Percentiles rank a stretch among this genome's conserved stretches.
Conservation (phyloP, 140 eudicot genomes). For the Stevia rebaudiana region DNA sequence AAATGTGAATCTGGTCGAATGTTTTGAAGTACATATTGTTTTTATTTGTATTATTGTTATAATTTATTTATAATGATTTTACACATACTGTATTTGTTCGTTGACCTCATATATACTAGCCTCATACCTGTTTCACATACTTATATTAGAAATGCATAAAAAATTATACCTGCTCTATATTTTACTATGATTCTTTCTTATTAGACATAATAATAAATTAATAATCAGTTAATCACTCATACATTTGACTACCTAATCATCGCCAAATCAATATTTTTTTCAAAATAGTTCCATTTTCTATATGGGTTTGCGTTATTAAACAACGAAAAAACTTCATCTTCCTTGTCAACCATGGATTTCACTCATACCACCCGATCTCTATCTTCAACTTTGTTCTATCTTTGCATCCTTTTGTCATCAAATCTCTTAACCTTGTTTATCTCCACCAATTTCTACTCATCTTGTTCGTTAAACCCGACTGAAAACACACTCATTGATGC, state of each 20-base stretch:
- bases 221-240: neutral
- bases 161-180: slow-evolving; percentile 13
- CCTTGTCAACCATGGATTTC: slow-evolving; percentile 33
- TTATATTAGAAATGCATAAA: neutral
- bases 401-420: slow-evolving; percentile 51
- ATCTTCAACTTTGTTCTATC: slow-evolving; percentile 21
- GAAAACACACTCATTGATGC: neutral
- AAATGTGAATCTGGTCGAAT: no score
- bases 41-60: no score
- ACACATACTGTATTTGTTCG: neutral
- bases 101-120: slow-evolving; percentile 5
- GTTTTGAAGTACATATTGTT: no score
- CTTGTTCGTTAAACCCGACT: slow-evolving; percentile 27
- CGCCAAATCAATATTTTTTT: neutral
- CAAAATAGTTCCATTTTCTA: neutral
- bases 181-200: slow-evolving; percentile 1
- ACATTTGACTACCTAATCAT: slow-evolving; percentile 4
- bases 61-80: no score
- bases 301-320: slow-evolving; percentile 1
- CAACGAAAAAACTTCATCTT: slow-evolving; percentile 11
- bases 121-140: slow-evolving; percentile 22
- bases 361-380: slow-evolving; percentile 4
- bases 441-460: slow-evolving; percentile 40
- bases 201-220: neutral
- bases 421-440: slow-evolving; percentile 50